Base-by-base conservation (phyloP, 345 rosid genomes). In the Moricandia arvensis region DNA sequence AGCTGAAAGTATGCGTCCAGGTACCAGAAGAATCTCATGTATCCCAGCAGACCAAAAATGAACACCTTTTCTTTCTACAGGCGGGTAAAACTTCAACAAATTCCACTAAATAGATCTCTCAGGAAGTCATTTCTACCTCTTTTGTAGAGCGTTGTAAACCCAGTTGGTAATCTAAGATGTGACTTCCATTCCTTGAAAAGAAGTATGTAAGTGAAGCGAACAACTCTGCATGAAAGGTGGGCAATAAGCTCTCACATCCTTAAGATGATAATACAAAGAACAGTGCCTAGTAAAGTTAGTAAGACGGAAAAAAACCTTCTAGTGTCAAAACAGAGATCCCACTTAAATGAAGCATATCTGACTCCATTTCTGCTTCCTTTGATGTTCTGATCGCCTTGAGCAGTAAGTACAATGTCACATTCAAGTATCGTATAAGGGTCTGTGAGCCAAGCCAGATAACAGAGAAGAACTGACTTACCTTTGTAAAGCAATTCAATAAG, bases 201-300 rank as follows among this genome's bases (percentile, higher is more conserved):
- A 94, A 90, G 80, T 86, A 94, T 13, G 96, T 89, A 63, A 94
- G 90, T 2, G 99, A 80, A 71, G 99, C 82, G 75, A 92, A 94
- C 59, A 92, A 83, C 26, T 90, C 98, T 94, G 93, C 74, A 59
- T 69, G 33, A 45, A 74, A 10, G 68, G 74, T 37, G 26, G 59
- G 71, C 63, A 79, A 59, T 81, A 45, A 73, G 75, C 26, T 55
- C 29, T 61, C 12, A 1, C 55, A 69, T 16, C 64, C 53, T 45
- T 65, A 7, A 70, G 24, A 21, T 21, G 24, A 21, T 21, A 21
- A 70, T 72, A 12, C 59, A 59, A 61, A 77, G 65, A 73, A 38
- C 35, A 38, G 61, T 73, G 57, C 70, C 27, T 54, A 61, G 38
- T 9, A 33, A 55, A 30, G 53, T 76, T 31, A 78, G 73, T 16